These are phyloP conservation scores for Populus euphratica DNA, from an alignment of 345 rosid genomes.

Conservation along the genomic window DNA sequence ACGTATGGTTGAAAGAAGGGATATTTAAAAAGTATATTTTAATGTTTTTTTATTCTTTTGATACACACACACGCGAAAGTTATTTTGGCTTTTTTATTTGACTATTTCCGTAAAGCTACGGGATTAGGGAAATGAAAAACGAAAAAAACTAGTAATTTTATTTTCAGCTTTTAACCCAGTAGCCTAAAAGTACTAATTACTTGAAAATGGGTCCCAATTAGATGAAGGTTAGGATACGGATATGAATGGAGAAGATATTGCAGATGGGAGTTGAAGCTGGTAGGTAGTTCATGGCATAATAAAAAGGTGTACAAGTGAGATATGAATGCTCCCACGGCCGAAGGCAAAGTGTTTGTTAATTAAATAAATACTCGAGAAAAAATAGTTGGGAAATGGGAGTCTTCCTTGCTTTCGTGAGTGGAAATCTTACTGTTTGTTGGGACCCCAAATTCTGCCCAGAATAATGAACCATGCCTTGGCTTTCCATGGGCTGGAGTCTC, in stretches of 20 bases:
- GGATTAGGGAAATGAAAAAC: no score
- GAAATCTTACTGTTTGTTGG: conserved; percentile 12
- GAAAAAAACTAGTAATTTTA: no score
- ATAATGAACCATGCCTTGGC: conserved; percentile 1
- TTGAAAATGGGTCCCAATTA: background rate
- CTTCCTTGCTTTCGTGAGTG: conserved; percentile 12
- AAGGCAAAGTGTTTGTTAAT: background rate
- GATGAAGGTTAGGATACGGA: background rate
- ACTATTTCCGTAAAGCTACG: no score
- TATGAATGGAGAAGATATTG: background rate
- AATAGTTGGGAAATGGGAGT: background rate
- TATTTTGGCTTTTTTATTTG: no score
- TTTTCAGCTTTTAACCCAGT: no score
- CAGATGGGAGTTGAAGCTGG: background rate
- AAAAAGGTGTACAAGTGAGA: background rate
- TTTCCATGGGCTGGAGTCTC: background rate
- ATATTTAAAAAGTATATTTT: no score
- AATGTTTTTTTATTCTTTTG: no score
- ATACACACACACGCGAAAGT: no score
- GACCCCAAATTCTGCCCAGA: conserved; percentile 3
- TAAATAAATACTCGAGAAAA: no score
- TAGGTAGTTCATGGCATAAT: background rate
- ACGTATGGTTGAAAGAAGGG: no score
- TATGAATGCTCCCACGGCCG: background rate
- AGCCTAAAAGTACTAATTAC: background rate